These are phyloP conservation scores for Dillenia suffruticosa DNA, from an alignment of 164 flowering plant genomes.

Conservation along the genomic window DNA sequence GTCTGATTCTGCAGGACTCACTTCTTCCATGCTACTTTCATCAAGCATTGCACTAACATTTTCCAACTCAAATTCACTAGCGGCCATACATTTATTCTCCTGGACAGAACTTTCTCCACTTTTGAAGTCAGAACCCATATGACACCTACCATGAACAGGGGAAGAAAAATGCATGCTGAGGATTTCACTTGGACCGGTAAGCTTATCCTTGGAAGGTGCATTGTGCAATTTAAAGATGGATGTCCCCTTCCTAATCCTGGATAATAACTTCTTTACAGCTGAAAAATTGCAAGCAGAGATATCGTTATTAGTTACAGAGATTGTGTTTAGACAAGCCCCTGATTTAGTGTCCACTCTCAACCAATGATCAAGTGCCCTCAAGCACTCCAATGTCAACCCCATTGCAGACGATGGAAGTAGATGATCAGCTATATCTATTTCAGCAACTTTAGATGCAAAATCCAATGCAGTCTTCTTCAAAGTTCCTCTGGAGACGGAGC, in stretches of 20 bases:
- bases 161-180: conserved; percentile 13
- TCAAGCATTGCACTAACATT: conserved; percentile 11
- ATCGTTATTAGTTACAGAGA: conserved; percentile 20
- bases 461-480: conserved; percentile 32
- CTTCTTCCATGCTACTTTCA: conserved; percentile 34
- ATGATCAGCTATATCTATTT: conserved; percentile 15
- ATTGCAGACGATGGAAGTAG: conserved; percentile 40
- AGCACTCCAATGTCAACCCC: conserved; percentile 58
- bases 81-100: conserved; percentile 8
- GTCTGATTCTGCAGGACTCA: conserved; percentile 31
- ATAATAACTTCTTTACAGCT: conserved; percentile 42
- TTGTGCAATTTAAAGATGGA: conserved; percentile 19
- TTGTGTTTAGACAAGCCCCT: conserved; percentile 15
- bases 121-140: conserved; percentile 18
- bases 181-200: conserved; percentile 25
- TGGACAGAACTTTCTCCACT: conserved; percentile 13
- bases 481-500: conserved; percentile 48
- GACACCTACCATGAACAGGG: conserved; percentile 13
- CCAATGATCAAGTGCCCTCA: conserved; percentile 72
- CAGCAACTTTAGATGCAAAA: conserved; percentile 23
- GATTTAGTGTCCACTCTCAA: conserved; percentile 44
- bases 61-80: conserved; percentile 21
- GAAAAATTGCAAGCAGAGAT: conserved; percentile 28
- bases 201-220: conserved; percentile 21
- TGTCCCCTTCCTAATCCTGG: conserved; percentile 45